These are phyloP conservation scores for Verbena officinalis DNA, from an alignment of 257 asterid genomes.

Conservation along the genomic window DNA sequence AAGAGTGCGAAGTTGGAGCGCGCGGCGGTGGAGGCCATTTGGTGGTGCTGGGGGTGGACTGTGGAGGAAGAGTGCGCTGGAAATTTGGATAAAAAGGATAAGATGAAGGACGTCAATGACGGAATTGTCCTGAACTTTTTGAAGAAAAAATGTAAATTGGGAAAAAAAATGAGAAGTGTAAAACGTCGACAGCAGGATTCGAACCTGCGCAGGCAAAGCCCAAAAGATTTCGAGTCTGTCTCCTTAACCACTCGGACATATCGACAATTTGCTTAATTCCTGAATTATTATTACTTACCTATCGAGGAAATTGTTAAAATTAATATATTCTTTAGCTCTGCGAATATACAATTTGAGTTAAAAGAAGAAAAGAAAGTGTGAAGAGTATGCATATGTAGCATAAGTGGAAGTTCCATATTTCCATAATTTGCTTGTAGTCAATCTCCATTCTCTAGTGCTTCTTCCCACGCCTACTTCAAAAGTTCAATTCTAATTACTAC, in stretches of 20 bases:
- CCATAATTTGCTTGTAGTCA: neutral
- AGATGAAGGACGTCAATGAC: constrained; percentile 21
- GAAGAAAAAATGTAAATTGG: no score
- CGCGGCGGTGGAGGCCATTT: constrained; percentile 50
- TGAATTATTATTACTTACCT: no score
- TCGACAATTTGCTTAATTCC: constrained; percentile 43
- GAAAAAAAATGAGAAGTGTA: neutral
- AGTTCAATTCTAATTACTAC: no score
- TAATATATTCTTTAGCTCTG: no score
- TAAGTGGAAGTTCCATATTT: neutral
- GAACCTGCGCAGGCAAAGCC: constrained; percentile 68
- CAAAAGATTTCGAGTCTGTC: constrained; percentile 83
- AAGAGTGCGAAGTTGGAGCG: constrained; percentile 40
- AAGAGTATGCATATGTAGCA: neutral
- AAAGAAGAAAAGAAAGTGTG: neutral
- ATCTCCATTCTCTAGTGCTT: neutral
- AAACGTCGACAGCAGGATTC: constrained; percentile 64
- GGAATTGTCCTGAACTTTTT: neutral
- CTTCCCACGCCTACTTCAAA: constrained; percentile 5
- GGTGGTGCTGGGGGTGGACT: constrained; percentile 15
- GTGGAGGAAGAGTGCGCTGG: neutral
- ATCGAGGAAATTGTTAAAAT: neutral
- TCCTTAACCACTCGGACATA: constrained; percentile 98
- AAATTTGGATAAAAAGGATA: constrained; percentile 22
- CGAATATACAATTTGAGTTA: neutral